Evolutionary conservation across 2,329 filamentous ascomycete species (phyloP).

Genomic region (Colletotrichum eremochloae): DNA sequence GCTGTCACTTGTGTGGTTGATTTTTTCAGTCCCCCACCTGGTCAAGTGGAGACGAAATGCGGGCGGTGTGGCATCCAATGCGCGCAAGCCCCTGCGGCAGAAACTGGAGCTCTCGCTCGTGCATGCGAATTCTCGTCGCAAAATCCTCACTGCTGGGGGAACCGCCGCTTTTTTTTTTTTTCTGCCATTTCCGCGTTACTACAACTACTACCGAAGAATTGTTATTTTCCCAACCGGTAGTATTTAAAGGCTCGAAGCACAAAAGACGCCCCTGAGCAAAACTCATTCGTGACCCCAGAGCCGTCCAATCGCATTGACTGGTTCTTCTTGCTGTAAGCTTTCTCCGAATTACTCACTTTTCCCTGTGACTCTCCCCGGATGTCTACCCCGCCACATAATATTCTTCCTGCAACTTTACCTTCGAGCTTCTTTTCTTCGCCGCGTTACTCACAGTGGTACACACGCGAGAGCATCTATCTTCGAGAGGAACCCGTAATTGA

Average conservation of each 20-base stretch:
- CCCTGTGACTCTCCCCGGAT: conserved; percentile 24
- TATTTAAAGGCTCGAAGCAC: neutral
- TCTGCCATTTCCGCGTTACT: conserved; percentile 24
- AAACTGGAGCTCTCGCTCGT: conserved; percentile 40
- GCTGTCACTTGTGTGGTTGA: conserved; percentile 32
- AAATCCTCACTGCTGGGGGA: conserved; percentile 40
- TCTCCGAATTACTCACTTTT: conserved; percentile 34
- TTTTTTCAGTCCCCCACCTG: conserved; percentile 38
- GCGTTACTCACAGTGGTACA: conserved; percentile 12
- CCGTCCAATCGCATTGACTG: conserved; percentile 21
- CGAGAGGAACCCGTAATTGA: conserved; percentile 2
- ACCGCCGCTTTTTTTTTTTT: conserved; percentile 14
- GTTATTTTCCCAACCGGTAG: neutral
- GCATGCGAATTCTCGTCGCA: conserved; percentile 43
- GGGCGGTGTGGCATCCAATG: conserved; percentile 38
- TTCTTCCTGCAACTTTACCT: conserved; percentile 16
- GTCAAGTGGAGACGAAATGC: conserved; percentile 29
- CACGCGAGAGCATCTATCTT: neutral
- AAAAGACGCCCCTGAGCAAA: conserved; percentile 2
- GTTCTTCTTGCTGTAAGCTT: conserved; percentile 15
- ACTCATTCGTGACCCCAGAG: neutral
- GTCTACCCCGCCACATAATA: conserved; percentile 40
- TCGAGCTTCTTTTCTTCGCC: neutral
- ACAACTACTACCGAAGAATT: conserved; percentile 11
- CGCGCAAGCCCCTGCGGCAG: conserved; percentile 39